Conservation (phyloP, 345 rosid genomes). For the Eucalyptus brandiana region DNA sequence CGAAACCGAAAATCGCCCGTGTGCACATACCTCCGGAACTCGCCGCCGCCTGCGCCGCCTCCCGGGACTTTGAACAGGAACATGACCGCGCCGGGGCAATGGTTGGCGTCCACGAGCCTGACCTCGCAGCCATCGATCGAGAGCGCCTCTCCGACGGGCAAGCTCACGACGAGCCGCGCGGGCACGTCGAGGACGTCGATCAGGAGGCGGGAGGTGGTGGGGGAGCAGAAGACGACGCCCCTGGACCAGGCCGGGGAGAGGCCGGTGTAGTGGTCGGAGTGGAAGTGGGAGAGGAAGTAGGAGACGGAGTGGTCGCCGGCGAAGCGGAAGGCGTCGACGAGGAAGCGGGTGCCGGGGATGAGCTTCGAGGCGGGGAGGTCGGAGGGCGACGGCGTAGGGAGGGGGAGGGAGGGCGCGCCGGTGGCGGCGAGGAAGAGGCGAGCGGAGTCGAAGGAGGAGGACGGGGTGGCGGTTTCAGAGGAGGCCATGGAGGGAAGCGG, state of each 20-base stretch:
- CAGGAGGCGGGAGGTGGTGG: constrained; percentile 50
- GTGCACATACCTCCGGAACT: constrained; percentile 49
- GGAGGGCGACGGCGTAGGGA: constrained; percentile 1
- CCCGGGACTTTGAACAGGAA: constrained; percentile 50
- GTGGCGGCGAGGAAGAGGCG: constrained; percentile 35
- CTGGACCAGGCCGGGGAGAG: constrained; percentile 64
- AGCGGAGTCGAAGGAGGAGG: constrained; percentile 33
- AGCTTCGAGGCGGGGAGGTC: constrained; percentile 19
- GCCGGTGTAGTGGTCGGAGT: constrained; percentile 81
- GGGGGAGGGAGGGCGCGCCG: not conserved
- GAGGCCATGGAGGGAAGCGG: not conserved
- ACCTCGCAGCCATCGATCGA: constrained; percentile 59
- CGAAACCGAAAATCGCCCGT: constrained; percentile 77
- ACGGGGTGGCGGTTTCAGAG: not conserved
- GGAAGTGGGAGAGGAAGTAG: constrained; percentile 91
- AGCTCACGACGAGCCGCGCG: constrained; percentile 28
- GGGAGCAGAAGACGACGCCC: constrained; percentile 75
- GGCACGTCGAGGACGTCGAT: constrained; percentile 38
- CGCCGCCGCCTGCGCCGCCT: not conserved
- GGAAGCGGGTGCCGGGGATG: constrained; percentile 72
- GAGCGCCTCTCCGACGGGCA: constrained; percentile 26
- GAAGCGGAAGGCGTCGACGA: constrained; percentile 68
- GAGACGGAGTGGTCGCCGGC: constrained; percentile 25
- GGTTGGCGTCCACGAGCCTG: constrained; percentile 63
- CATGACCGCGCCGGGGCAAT: constrained; percentile 89